Base-by-base conservation (phyloP, 2,329 filamentous ascomycete genomes). In the Aphanocladium album region DNA sequence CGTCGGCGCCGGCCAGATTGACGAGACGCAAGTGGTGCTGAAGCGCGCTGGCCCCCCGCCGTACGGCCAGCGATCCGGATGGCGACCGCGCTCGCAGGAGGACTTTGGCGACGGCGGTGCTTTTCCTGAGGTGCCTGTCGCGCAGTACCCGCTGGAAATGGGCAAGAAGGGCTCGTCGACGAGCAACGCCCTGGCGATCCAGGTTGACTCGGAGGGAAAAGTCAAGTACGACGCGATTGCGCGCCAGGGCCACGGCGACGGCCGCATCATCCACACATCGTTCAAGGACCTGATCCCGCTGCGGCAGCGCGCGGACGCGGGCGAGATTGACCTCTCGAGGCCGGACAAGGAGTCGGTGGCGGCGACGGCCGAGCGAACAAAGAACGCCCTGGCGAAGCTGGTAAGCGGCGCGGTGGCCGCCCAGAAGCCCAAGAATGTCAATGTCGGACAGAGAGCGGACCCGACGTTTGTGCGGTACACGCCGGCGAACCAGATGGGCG, bases 231-330 rank as follows among this genome's bases (percentile, higher is more conserved):
- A 96, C 73, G 92, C 93, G 58, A 96, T 99, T 70, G 93, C 93
- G 56, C 84, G 89, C 68, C 89, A 93, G 70, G 95, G 95, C 16
- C 95, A 99, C 73, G 83, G 83, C 71, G 91, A 92, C 21, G 86
- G 85, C 62, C 84, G 93, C 54, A 90, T 97, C 65, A 88, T 99
- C 12, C 95, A 99, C 74, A 88, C 95, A 21, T 96, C 90, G 9
- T 99, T 99, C 79, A 97, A 96, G 73, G 95, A 98, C 69, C 79
- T 99, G 55, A 99, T 99, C 64, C 95, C 95, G 7, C 81, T 99
- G 62, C 86, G 95, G 63, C 93, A 98, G 74, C 89, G 91, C 65
- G 95, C 95, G 64, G 90, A 98, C 75, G 90, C 91, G 39, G 95
- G 95, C 62, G 92, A 98, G 71, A 86, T 99, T 66, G 91, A 92